Evolutionary conservation across 371 early-diverging fungal genomes (phyloP), one percentile per base, ranked within the genome.

Genomic region (Nematocida minor): DNA sequence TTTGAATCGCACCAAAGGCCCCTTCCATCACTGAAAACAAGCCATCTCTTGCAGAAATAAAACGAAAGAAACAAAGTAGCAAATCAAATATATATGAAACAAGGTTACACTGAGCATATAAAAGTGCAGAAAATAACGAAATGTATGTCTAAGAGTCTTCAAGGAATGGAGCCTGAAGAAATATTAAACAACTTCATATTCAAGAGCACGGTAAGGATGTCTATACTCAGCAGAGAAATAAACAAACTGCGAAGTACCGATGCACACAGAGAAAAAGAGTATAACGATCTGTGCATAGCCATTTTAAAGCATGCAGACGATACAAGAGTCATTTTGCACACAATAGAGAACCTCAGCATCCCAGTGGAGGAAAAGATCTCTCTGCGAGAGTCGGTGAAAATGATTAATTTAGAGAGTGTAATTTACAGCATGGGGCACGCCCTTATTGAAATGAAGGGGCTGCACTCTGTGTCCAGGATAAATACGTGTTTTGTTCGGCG

Each of bases 401-500:
- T 74, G 40, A 22, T 48, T 6, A 63, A 25, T n/a, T 16, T 55
- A 32, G 77, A 74, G 32, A 63, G 41, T 20, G 60, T 63, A 6
- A 42, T 74, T 16, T 74, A 74, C 54, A 48, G 46, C 34, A 62
- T 74, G 77, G 77, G 77, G 31, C 63, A 74, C 22, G 57, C 54
- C 7, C 55, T 74, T 0, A 74, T 64, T 32, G 64, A 63, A 29
- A 74, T 74, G 77, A 60, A 62, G 22, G 63, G 63, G 4, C 2
- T 74, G 0, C 53, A 60, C 2, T 20, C 27, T 18, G 53, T 31
- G 11, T 62, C 77, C 7, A 64, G 64, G 16, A 74, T 74, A 44
- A 69, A 51, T 40, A 64, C 53, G 22, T 63, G 47, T 40, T 86
- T 86, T 80, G 66, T 86, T 55, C 34, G 86, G 62, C 80, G 83